Conservation (phyloP, 148 eudicot genomes). For the Silene uniflora region DNA sequence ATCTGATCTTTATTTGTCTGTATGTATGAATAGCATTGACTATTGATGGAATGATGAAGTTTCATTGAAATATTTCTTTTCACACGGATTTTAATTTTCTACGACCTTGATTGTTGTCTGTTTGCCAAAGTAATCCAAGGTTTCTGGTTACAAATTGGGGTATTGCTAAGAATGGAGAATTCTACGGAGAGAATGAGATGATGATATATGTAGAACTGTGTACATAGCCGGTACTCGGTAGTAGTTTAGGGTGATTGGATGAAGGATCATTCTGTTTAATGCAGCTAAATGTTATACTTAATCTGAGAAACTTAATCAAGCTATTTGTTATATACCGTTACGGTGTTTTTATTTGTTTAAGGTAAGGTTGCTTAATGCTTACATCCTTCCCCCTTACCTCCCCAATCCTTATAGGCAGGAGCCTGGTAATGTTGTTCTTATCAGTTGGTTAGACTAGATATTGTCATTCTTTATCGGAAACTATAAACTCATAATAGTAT, state of each 20-base stretch:
- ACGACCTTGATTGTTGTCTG: too few relatives aligned
- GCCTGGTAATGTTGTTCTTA: too few relatives aligned
- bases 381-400: too few relatives aligned
- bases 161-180: too few relatives aligned
- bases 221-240: neutral
- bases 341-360: neutral
- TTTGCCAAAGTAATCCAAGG: too few relatives aligned
- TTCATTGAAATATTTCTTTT: neutral
- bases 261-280: neutral
- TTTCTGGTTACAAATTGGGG: too few relatives aligned
- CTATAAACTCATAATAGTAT: neutral
- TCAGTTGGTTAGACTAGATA: slow-evolving; percentile 26
- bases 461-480: slow-evolving; percentile 14
- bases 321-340: neutral
- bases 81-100: too few relatives aligned
- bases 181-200: too few relatives aligned
- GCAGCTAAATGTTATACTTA: neutral
- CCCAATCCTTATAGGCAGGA: too few relatives aligned
- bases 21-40: too few relatives aligned
- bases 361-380: too few relatives aligned
- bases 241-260: neutral
- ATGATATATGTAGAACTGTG: too few relatives aligned
- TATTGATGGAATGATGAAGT: neutral
- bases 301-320: neutral
- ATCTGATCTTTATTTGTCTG: neutral